phyloP scores from a whole-genome alignment of 2,329 filamentous ascomycete species.

The Endothia cerciana region DNA sequence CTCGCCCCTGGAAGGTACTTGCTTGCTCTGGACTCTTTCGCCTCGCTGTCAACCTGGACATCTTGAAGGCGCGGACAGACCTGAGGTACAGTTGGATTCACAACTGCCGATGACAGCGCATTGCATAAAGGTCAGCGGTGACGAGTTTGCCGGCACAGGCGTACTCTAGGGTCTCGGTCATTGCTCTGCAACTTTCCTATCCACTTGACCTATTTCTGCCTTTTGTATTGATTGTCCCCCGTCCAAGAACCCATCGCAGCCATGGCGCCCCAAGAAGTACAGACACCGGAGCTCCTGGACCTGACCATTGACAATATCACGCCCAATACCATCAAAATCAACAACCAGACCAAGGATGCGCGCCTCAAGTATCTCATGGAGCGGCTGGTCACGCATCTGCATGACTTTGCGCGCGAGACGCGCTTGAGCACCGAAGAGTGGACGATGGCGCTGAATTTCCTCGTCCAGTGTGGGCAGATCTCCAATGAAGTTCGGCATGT shows the following conservation, averaged over 20 bases:
- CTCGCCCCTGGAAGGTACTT: background rate
- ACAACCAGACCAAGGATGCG: slow-evolving; percentile 67
- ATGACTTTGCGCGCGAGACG: slow-evolving; percentile 82
- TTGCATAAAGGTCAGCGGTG: slow-evolving; percentile 7
- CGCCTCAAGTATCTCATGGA: slow-evolving; percentile 74
- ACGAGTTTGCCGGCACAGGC: background rate
- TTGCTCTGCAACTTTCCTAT: background rate
- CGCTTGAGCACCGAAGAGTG: slow-evolving; percentile 76
- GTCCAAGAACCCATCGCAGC: background rate
- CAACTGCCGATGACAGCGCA: slow-evolving; percentile 11
- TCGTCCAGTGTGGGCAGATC: slow-evolving; percentile 74
- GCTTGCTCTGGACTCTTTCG: background rate
- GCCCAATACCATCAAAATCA: slow-evolving; percentile 74
- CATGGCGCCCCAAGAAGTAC: slow-evolving; percentile 22
- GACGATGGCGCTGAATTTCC: slow-evolving; percentile 74
- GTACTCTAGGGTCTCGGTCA: background rate
- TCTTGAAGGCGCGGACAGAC: background rate
- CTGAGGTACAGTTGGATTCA: background rate
- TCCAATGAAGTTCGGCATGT: slow-evolving; percentile 75
- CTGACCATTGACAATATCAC: slow-evolving; percentile 82
- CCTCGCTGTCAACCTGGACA: background rate
- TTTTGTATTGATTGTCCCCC: background rate
- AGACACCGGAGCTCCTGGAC: slow-evolving; percentile 48
- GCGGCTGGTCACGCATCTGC: slow-evolving; percentile 74
- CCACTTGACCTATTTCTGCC: background rate